A percentile compares a stretch with the other conserved stretches of the same genome.
phyloP scores from a whole-genome alignment of 768 basidiomycete genomes.

The Phaffia australis region DNA sequence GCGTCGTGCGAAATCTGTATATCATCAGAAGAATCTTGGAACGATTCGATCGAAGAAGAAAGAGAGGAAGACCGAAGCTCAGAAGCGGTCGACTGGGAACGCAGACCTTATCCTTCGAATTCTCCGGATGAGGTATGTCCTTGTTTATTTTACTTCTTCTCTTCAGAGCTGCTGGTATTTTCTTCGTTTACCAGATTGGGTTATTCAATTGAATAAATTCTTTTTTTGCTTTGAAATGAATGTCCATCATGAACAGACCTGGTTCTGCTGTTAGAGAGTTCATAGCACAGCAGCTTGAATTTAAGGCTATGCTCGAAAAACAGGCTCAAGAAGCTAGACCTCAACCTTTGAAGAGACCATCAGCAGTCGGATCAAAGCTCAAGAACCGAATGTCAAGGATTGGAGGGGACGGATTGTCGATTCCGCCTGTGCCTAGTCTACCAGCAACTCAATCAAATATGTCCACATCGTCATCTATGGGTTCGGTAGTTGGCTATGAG shows the following conservation, averaged over 20 bases:
- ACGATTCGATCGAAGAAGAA: constrained; percentile 90
- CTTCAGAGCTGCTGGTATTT: neutral
- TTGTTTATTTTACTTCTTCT: neutral
- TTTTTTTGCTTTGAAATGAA: neutral
- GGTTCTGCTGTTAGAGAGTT: constrained; percentile 22
- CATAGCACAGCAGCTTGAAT: constrained; percentile 25
- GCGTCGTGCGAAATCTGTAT: constrained; percentile 86
- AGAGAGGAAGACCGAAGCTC: constrained; percentile 60
- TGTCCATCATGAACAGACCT: constrained; percentile 1
- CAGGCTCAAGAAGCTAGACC: constrained; percentile 5
- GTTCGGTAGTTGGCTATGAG: too few species aligned
- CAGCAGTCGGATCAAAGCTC: too few species aligned
- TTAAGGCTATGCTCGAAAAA: constrained; percentile 21
- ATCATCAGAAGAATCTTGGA: constrained; percentile 82
- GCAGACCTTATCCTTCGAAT: constrained; percentile 92
- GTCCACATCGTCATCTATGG: too few species aligned
- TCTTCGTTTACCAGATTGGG: neutral
- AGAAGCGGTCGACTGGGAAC: constrained; percentile 50
- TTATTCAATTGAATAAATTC: neutral
- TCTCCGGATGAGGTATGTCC: constrained; percentile 76
- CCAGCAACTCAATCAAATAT: too few species aligned
- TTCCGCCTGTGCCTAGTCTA: too few species aligned
- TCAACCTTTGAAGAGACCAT: too few species aligned
- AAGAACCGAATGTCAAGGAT: too few species aligned
- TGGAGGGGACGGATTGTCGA: too few species aligned